A percentile compares a stretch with the other conserved stretches of the same genome.
Conservation (phyloP, 106 monocot species). For the Allium sativum region DNA sequence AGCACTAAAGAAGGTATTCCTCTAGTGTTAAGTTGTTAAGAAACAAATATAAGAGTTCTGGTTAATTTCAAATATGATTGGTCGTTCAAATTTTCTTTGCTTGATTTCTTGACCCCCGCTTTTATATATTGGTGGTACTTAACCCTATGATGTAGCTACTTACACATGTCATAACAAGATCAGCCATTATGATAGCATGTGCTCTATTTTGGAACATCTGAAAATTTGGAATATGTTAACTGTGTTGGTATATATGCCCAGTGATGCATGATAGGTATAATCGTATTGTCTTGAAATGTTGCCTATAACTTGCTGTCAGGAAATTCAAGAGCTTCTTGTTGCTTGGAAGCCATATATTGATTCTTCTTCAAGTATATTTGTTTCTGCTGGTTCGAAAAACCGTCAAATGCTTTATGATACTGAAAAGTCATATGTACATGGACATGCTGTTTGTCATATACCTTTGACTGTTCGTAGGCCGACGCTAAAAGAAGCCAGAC, state of each 20-base stretch:
- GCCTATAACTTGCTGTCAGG: conserved; percentile 33
- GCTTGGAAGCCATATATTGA: conserved; percentile 77
- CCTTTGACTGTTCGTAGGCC: conserved; percentile 75
- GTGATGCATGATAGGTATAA: neutral
- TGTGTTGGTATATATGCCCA: neutral
- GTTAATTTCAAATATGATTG: no score
- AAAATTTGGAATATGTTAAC: neutral
- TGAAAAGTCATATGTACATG: conserved; percentile 28
- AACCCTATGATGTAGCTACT: no score
- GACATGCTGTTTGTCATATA: conserved; percentile 38
- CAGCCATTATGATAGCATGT: neutral
- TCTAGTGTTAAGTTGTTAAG: no score
- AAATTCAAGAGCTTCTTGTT: conserved; percentile 74
- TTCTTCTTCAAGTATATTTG: conserved; percentile 35
- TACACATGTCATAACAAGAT: neutral
- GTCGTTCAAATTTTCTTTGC: no score
- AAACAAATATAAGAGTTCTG: no score
- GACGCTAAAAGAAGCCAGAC: conserved; percentile 81
- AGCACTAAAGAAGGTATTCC: conserved; percentile 68
- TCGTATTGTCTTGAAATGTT: neutral
- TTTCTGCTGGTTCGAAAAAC: conserved; percentile 73
- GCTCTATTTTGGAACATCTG: neutral
- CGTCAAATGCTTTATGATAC: conserved; percentile 68
- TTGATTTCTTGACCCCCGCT: no score
- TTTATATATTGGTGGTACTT: no score